Percentiles rank a stretch among this genome's conserved stretches.
Conservation (phyloP, 306 rosid genomes). For the Ammopiptanthus mongolicus region DNA sequence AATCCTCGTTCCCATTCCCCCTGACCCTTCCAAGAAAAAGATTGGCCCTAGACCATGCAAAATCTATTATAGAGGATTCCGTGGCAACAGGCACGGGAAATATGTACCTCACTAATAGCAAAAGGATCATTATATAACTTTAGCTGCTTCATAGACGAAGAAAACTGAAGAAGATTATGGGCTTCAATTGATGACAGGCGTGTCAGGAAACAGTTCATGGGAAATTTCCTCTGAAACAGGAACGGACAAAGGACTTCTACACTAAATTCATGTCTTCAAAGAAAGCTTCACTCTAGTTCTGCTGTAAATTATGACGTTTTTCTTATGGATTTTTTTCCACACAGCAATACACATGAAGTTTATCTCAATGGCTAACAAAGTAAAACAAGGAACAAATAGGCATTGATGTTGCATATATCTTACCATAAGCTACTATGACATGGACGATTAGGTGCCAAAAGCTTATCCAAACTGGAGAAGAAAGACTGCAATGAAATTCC, state of each 20-base stretch:
- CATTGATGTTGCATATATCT: conserved; percentile 19
- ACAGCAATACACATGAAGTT: not conserved
- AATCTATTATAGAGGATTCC: not conserved
- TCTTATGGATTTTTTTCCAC: not conserved
- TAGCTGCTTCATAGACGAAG: not conserved
- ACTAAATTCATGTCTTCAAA: not conserved
- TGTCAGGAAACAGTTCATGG: too few species aligned
- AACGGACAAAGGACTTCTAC: not conserved
- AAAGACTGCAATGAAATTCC: conserved; percentile 60
- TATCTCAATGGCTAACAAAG: not conserved
- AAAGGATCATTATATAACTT: not conserved
- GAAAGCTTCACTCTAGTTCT: not conserved
- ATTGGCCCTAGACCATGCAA: not conserved
- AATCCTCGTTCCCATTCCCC: not conserved
- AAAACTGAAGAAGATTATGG: not conserved
- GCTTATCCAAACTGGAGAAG: conserved; percentile 71
- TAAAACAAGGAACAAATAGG: not conserved
- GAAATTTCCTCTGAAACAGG: not conserved
- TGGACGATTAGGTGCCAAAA: conserved; percentile 68
- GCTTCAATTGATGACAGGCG: too few species aligned
- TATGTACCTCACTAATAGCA: not conserved
- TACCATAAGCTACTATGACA: conserved; percentile 87
- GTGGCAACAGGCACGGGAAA: not conserved
- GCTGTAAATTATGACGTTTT: not conserved
- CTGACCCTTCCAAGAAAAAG: not conserved